Percentiles rank a stretch among this genome's conserved stretches.
phyloP scores from a whole-genome alignment of 345 rosid genomes.

The Citrus unshiu region DNA sequence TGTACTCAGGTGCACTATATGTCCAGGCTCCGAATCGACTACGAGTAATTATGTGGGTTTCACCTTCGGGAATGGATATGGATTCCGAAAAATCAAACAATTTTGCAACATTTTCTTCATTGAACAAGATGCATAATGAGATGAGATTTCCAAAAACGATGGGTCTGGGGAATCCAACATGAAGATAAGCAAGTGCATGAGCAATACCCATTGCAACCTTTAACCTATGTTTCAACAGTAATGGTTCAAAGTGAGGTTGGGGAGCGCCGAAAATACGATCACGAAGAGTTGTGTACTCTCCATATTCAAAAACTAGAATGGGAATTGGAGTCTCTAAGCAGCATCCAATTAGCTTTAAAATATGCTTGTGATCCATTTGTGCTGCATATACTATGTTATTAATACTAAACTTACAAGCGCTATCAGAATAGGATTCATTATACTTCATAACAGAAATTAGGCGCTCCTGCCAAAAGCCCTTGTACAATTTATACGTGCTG shows the following conservation, averaged over 20 bases:
- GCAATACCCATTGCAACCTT: constrained; percentile 9
- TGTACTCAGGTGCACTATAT: constrained; percentile 1
- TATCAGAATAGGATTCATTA: too few relatives aligned
- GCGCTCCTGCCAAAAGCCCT: too few relatives aligned
- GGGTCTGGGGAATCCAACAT: constrained; percentile 18
- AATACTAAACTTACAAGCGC: background rate
- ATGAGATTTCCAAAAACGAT: constrained; percentile 11
- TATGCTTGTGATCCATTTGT: background rate
- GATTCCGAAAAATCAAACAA: constrained; percentile 7
- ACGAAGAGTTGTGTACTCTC: background rate
- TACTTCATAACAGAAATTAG: too few relatives aligned
- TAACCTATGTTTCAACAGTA: background rate
- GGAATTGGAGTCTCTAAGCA: background rate
- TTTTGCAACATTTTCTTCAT: constrained; percentile 8
- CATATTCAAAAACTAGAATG: background rate
- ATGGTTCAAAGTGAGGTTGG: background rate
- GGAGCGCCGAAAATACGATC: background rate
- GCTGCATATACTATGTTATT: constrained; percentile 1
- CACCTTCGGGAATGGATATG: constrained; percentile 22
- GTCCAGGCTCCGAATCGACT: background rate
- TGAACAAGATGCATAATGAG: background rate
- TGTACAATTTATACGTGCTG: too few relatives aligned
- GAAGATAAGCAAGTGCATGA: constrained; percentile 14
- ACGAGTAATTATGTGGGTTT: background rate
- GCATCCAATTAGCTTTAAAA: background rate